phyloP scores from a whole-genome alignment of 179 eudicot genomes.

The Vitellaria paradoxa region DNA sequence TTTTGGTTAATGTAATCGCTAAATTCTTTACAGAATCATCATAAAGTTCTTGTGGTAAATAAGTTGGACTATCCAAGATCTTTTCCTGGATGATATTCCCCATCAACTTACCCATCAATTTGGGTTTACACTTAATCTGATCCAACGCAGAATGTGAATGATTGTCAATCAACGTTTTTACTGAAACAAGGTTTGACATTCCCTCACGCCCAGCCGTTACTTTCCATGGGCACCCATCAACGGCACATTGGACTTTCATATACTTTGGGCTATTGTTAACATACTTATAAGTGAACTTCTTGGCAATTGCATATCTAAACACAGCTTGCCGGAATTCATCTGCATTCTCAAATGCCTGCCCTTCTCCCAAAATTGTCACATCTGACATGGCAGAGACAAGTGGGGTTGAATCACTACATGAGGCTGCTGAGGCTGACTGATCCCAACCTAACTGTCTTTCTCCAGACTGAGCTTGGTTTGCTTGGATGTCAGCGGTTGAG shows the following conservation, averaged over 20 bases:
- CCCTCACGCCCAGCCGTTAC: constrained; percentile 12
- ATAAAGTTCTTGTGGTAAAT: constrained; percentile 16
- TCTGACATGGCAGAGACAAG: background rate
- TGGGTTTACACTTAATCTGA: background rate
- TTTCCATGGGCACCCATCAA: constrained; percentile 21
- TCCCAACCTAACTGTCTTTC: background rate
- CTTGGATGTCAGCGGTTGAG: background rate
- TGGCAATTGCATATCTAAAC: constrained; percentile 20
- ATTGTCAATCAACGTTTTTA: background rate
- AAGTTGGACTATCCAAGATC: background rate
- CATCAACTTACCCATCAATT: background rate
- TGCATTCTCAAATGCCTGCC: constrained; percentile 19
- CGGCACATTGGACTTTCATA: constrained; percentile 15
- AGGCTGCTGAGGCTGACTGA: background rate
- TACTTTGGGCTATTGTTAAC: constrained; percentile 9
- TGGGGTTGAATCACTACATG: background rate
- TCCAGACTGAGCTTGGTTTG: background rate
- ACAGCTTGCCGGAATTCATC: constrained; percentile 16
- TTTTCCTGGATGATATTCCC: background rate
- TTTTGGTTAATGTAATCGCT: constrained; percentile 12
- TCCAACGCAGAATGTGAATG: background rate
- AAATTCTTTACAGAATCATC: constrained; percentile 16
- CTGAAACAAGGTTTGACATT: background rate
- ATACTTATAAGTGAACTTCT: constrained; percentile 18
- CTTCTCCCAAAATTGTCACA: constrained; percentile 13